These are phyloP conservation scores for Bocquillonia castaneifolia DNA, from an alignment of 441 rosid genomes.

Conservation along the genomic window DNA sequence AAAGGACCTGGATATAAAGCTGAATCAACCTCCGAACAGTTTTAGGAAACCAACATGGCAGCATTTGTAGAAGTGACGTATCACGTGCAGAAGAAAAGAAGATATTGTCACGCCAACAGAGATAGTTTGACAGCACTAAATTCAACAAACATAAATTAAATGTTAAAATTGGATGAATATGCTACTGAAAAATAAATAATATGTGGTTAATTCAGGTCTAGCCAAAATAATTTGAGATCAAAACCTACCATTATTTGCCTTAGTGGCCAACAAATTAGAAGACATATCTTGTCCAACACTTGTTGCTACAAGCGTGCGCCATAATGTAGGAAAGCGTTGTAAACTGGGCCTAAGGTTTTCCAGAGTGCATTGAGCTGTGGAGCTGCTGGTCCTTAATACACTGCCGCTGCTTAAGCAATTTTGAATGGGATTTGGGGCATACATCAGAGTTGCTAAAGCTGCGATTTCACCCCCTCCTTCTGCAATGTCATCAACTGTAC, in stretches of 20 bases:
- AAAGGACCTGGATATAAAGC: slow-evolving; percentile 83
- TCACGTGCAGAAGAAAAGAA: slow-evolving; percentile 89
- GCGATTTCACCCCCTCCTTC: slow-evolving; percentile 98
- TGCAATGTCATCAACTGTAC: slow-evolving; percentile 90
- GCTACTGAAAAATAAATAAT: slow-evolving; percentile 16
- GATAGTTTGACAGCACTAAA: slow-evolving; percentile 69
- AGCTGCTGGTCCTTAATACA: slow-evolving; percentile 68
- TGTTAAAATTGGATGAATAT: slow-evolving; percentile 7
- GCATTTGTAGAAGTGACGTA: slow-evolving; percentile 93
- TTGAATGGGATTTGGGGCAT: slow-evolving; percentile 71
- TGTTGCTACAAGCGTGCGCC: slow-evolving; percentile 77
- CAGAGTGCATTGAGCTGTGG: slow-evolving; percentile 86
- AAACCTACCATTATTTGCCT: slow-evolving; percentile 63
- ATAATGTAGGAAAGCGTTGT: slow-evolving; percentile 79
- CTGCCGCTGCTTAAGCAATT: slow-evolving; percentile 70
- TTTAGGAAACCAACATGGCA: slow-evolving; percentile 98
- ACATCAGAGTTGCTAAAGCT: slow-evolving; percentile 96
- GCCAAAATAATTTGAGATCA: slow-evolving; percentile 17
- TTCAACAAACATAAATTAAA: slow-evolving; percentile 34
- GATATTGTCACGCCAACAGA: slow-evolving; percentile 87
- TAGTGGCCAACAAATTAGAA: slow-evolving; percentile 49
- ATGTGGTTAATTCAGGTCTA: slow-evolving; percentile 4
- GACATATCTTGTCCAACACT: slow-evolving; percentile 64
- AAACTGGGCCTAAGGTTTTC: slow-evolving; percentile 82
- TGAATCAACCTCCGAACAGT: slow-evolving; percentile 86